Evolutionary conservation across 2,329 filamentous ascomycete species (phyloP).

Genomic region (Thelonectria rubi): DNA sequence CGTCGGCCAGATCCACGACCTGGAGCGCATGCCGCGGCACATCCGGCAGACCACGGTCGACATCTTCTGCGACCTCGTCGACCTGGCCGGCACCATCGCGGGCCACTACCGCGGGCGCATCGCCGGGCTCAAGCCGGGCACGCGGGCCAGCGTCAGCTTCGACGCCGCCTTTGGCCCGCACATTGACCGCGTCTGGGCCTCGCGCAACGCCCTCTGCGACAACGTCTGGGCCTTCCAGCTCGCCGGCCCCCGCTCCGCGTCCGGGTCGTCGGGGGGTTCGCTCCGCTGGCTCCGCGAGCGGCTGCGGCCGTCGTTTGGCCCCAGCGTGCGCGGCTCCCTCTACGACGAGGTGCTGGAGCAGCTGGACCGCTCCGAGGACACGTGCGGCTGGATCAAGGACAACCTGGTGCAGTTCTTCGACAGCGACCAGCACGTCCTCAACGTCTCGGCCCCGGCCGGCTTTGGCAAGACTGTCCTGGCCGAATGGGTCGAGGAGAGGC

Average conservation of each 20-base stretch:
- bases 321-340: slow-evolving; percentile 39
- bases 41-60: slow-evolving; percentile 47
- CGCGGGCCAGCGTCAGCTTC: slow-evolving; percentile 46
- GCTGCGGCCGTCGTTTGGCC: slow-evolving; percentile 43
- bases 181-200: slow-evolving; percentile 47
- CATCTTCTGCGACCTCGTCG: slow-evolving; percentile 49
- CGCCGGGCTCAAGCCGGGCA: slow-evolving; percentile 39
- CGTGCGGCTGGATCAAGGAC: slow-evolving; percentile 51
- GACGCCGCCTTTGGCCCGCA: slow-evolving; percentile 48
- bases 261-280: slow-evolving; percentile 34
- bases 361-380: slow-evolving; percentile 50
- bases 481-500: slow-evolving; percentile 51
- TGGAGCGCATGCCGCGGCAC: slow-evolving; percentile 45
- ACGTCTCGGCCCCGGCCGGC: slow-evolving; percentile 47
- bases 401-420: slow-evolving; percentile 48
- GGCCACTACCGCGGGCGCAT: slow-evolving; percentile 49
- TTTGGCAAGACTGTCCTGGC: slow-evolving; percentile 52
- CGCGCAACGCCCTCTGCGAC: slow-evolving; percentile 46
- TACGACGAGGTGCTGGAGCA: slow-evolving; percentile 51
- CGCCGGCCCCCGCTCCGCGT: too few species aligned
- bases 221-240: slow-evolving; percentile 50
- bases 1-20: slow-evolving; percentile 48
- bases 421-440: slow-evolving; percentile 47
- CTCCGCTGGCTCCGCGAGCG: slow-evolving; percentile 45
- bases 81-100: slow-evolving; percentile 47